Conservation (phyloP, 768 basidiomycete species). For the Trametes meyenii region DNA sequence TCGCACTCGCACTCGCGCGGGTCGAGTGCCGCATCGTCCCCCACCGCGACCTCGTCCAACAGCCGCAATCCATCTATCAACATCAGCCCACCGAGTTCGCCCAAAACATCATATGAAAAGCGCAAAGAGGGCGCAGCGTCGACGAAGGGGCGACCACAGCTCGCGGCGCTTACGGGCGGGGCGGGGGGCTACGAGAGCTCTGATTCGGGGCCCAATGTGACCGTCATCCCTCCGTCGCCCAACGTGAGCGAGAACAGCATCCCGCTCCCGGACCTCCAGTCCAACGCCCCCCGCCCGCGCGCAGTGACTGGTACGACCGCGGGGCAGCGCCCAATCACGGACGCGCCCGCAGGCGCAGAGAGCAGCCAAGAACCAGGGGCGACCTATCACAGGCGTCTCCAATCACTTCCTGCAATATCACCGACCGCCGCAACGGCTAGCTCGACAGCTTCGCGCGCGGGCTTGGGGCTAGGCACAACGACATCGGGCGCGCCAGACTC, state of each 20-base stretch:
- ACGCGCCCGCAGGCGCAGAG: neutral
- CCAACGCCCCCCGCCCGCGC: conserved; percentile 2
- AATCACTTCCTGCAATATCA: conserved; percentile 19
- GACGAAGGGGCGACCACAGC: conserved; percentile 3
- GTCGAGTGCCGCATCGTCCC: conserved; percentile 24
- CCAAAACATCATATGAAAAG: conserved; percentile 3
- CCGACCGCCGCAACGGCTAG: conserved; percentile 12
- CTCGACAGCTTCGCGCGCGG: conserved; percentile 14
- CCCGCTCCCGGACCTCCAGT: conserved; percentile 13
- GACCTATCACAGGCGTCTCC: conserved; percentile 17
- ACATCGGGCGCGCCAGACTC: conserved; percentile 1
- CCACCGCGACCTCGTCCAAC: conserved; percentile 13
- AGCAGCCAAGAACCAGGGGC: neutral
- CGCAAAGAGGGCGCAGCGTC: conserved; percentile 7
- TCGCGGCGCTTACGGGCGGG: neutral
- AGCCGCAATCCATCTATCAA: conserved; percentile 25
- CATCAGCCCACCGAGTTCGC: conserved; percentile 13
- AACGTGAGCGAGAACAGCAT: conserved; percentile 25
- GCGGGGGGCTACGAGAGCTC: conserved; percentile 17
- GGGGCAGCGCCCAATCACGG: conserved; percentile 8
- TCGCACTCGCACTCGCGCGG: conserved; percentile 23
- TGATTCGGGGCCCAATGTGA: conserved; percentile 34
- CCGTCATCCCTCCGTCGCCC: conserved; percentile 39
- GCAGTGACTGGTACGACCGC: conserved; percentile 10
- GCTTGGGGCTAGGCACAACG: neutral